Evolutionary conservation across 306 rosid genomes (phyloP).

Genomic region (Medicago lupulina): DNA sequence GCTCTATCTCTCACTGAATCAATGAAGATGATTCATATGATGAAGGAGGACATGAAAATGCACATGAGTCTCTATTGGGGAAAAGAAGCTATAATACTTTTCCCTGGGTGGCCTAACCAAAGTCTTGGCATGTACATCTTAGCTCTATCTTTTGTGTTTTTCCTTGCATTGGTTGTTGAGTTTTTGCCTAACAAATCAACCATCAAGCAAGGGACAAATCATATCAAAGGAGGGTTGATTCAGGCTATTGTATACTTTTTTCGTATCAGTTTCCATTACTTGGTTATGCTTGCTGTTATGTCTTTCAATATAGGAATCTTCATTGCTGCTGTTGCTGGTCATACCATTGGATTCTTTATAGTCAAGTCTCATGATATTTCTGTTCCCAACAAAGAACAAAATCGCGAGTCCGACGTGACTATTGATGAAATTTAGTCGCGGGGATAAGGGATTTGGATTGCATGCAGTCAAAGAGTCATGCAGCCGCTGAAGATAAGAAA

Average conservation of each 20-base stretch:
- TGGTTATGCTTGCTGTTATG: slow-evolving; percentile 76
- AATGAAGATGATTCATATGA: slow-evolving; percentile 38
- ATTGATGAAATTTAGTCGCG: slow-evolving; percentile 24
- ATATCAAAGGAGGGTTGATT: slow-evolving; percentile 39
- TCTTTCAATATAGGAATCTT: slow-evolving; percentile 74
- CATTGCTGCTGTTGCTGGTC: slow-evolving; percentile 73
- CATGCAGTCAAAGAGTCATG: not conserved
- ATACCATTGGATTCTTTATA: slow-evolving; percentile 50
- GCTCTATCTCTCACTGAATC: not conserved
- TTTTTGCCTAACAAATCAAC: slow-evolving; percentile 38
- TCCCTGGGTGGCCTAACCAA: slow-evolving; percentile 62
- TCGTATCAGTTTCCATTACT: slow-evolving; percentile 52
- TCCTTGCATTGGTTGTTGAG: slow-evolving; percentile 54
- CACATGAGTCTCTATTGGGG: slow-evolving; percentile 74
- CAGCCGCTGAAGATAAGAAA: not conserved
- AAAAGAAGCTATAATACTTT: slow-evolving; percentile 60
- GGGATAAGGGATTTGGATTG: not conserved
- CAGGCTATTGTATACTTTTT: slow-evolving; percentile 47
- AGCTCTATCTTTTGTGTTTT: slow-evolving; percentile 57
- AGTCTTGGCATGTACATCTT: slow-evolving; percentile 58
- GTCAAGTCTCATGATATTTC: slow-evolving; percentile 45
- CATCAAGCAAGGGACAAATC: slow-evolving; percentile 33
- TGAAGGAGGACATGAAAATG: slow-evolving; percentile 44
- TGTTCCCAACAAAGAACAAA: slow-evolving; percentile 8
- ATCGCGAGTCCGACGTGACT: not conserved